phyloP scores from a whole-genome alignment of 805 yeast species.

The Hanseniaspora occidentalis region DNA sequence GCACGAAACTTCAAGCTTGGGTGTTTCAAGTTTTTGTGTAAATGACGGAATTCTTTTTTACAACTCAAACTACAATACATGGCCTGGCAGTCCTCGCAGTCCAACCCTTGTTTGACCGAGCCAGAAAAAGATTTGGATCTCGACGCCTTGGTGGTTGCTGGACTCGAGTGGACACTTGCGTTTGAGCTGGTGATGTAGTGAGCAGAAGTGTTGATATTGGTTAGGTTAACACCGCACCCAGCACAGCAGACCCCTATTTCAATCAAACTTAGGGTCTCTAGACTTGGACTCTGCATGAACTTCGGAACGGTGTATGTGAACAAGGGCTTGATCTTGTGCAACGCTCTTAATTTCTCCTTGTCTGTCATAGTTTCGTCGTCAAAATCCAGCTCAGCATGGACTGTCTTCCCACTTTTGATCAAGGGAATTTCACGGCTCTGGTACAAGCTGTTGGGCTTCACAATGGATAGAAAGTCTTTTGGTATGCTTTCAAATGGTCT shows the following conservation, averaged over 20 bases:
- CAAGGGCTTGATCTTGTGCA: background rate
- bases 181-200: background rate
- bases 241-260: background rate
- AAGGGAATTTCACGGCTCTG: background rate
- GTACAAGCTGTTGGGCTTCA: background rate
- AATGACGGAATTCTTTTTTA: slow-evolving; percentile 32
- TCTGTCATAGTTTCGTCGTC: background rate
- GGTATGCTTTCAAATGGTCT: too few species aligned
- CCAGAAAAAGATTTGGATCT: background rate
- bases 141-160: background rate
- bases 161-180: background rate
- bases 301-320: background rate
- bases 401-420: background rate
- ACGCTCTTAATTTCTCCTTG: background rate
- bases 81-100: slow-evolving; percentile 51
- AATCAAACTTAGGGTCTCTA: background rate
- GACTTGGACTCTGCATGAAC: background rate
- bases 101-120: slow-evolving; percentile 33
- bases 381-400: background rate
- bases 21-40: slow-evolving; percentile 51
- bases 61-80: slow-evolving; percentile 63
- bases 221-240: background rate
- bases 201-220: background rate
- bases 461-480: too few species aligned
- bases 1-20: slow-evolving; percentile 23